These are phyloP conservation scores for Glaciozyma martinii DNA, from an alignment of 768 basidiomycete species.

Conservation along the genomic window DNA sequence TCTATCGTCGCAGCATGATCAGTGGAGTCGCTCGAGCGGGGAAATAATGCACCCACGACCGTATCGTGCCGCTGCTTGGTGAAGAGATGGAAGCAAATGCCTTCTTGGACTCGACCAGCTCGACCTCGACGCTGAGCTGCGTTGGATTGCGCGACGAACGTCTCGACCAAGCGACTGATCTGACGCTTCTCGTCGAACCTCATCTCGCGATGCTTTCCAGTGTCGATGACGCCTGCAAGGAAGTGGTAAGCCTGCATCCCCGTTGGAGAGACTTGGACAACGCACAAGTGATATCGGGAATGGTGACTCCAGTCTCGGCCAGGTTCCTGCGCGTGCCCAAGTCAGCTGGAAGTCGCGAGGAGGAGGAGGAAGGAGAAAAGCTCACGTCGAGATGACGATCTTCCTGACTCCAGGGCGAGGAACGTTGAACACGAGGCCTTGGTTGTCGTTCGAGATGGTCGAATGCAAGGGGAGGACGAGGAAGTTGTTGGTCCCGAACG, in stretches of 20 bases:
- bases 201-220: slow-evolving; percentile 65
- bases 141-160: slow-evolving; percentile 62
- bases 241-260: slow-evolving; percentile 67
- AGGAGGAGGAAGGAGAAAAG: neutral
- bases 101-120: slow-evolving; percentile 80
- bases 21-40: too few species aligned
- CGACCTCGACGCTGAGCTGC: slow-evolving; percentile 57
- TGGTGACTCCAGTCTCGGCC: slow-evolving; percentile 95
- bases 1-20: slow-evolving; percentile 43
- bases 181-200: slow-evolving; percentile 91
- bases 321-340: slow-evolving; percentile 46
- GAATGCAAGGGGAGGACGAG: slow-evolving; percentile 81
- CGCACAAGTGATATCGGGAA: slow-evolving; percentile 93
- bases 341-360: neutral
- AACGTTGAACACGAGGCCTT: slow-evolving; percentile 79
- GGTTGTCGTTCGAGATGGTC: slow-evolving; percentile 80
- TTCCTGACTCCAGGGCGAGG: slow-evolving; percentile 73
- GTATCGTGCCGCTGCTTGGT: slow-evolving; percentile 77
- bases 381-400: slow-evolving; percentile 75
- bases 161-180: slow-evolving; percentile 81
- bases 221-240: slow-evolving; percentile 61
- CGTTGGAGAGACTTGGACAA: slow-evolving; percentile 53
- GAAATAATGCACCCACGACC: slow-evolving; percentile 45
- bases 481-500: slow-evolving; percentile 62
- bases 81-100: slow-evolving; percentile 92